Percentiles rank a stretch among this genome's conserved stretches.
phyloP scores from a whole-genome alignment of 75 land plant species.

The Cunninghamia lanceolata region DNA sequence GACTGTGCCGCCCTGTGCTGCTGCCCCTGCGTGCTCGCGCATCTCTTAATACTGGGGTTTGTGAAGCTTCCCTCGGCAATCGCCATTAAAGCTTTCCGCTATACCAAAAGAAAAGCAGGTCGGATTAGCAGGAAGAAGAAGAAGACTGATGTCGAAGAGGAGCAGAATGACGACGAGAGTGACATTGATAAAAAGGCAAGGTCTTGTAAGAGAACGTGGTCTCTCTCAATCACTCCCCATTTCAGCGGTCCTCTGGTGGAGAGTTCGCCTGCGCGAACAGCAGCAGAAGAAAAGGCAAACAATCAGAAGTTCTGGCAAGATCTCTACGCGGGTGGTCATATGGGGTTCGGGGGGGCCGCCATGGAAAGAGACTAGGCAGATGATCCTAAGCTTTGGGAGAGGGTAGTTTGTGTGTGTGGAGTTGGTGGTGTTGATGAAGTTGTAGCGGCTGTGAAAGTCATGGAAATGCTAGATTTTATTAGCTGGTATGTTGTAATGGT shows the following conservation, averaged over 20 bases:
- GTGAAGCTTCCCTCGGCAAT: conserved; percentile 22
- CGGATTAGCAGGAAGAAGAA: not conserved
- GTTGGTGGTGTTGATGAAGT: too few species aligned
- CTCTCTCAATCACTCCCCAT: not conserved
- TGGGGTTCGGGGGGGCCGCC: not conserved
- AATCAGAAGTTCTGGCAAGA: not conserved
- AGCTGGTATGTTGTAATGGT: too few species aligned
- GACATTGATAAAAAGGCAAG: not conserved
- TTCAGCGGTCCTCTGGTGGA: not conserved
- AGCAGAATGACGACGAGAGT: not conserved
- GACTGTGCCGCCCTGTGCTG: conserved; percentile 53
- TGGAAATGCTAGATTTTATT: too few species aligned
- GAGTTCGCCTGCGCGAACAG: not conserved
- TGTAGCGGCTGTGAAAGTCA: too few species aligned
- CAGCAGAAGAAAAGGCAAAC: not conserved
- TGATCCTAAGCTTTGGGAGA: too few species aligned
- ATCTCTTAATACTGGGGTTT: conserved; percentile 28
- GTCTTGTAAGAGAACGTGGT: not conserved
- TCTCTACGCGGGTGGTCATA: not conserved
- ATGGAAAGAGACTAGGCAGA: not conserved
- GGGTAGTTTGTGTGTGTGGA: too few species aligned
- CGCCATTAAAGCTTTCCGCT: not conserved
- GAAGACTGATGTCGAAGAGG: not conserved
- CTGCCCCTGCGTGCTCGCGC: conserved; percentile 38
- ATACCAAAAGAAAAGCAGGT: not conserved